Conservation (phyloP, 495 filamentous ascomycete species). For the Trichoderma erinaceum region DNA sequence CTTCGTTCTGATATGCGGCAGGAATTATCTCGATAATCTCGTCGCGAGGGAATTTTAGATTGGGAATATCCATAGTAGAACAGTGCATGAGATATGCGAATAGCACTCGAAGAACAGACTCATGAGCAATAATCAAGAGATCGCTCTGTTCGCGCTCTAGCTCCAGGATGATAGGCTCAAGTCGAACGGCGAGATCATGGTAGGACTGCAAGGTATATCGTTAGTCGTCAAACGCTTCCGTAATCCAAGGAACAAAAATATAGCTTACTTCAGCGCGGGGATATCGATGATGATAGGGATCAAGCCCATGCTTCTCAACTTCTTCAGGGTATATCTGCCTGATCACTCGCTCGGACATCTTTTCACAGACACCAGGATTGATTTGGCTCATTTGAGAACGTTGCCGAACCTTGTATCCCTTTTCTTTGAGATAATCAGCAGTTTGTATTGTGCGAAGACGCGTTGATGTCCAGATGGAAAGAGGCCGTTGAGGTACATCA, state of each 20-base stretch:
- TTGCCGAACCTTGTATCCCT: conserved; percentile 80
- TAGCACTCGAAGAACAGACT: conserved; percentile 89
- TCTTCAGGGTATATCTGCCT: conserved; percentile 78
- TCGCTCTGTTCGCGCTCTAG: conserved; percentile 96
- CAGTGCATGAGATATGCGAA: conserved; percentile 99
- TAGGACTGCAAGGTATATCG: conserved; percentile 61
- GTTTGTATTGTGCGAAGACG: conserved; percentile 86
- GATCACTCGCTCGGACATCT: conserved; percentile 71
- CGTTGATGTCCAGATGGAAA: conserved; percentile 93
- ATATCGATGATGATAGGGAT: conserved; percentile 97
- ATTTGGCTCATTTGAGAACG: conserved; percentile 93
- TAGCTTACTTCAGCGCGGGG: conserved; percentile 79
- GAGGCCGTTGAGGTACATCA: conserved; percentile 62
- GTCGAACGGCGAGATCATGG: conserved; percentile 91
- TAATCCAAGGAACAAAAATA: not conserved
- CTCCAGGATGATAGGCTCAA: conserved; percentile 98
- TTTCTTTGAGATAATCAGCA: conserved; percentile 66
- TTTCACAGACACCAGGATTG: conserved; percentile 93
- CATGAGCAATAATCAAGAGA: conserved; percentile 94
- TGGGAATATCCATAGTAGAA: conserved; percentile 91
- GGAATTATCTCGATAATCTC: conserved; percentile 99
- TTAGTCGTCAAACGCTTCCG: conserved; percentile 16
- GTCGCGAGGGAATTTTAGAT: conserved; percentile 87
- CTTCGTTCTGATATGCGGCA: conserved; percentile 92
- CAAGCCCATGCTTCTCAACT: conserved; percentile 82